Percentiles rank a stretch among this genome's conserved stretches.
Conservation (phyloP, 2,329 filamentous ascomycete species). For the Phoma sp. region DNA sequence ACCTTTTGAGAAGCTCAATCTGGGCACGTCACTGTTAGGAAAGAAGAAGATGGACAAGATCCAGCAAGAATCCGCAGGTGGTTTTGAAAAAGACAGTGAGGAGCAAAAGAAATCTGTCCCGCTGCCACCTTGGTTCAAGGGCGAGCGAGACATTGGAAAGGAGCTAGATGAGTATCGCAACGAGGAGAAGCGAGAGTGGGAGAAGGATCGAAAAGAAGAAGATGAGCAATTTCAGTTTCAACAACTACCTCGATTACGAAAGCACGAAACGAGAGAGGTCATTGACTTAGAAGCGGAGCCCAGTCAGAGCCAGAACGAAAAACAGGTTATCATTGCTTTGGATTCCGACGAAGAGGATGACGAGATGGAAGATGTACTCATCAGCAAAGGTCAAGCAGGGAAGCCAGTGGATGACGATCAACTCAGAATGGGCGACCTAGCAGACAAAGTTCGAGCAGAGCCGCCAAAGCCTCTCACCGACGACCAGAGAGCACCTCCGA, state of each 20-base stretch:
- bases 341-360: conserved; percentile 63
- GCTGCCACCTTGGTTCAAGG: conserved; percentile 77
- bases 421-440: conserved; percentile 53
- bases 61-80: conserved; percentile 66
- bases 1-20: conserved; percentile 82
- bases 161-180: conserved; percentile 64
- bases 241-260: conserved; percentile 64
- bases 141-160: conserved; percentile 56
- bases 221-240: conserved; percentile 69
- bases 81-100: conserved; percentile 65
- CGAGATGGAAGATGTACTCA: conserved; percentile 43
- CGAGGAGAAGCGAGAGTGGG: conserved; percentile 57
- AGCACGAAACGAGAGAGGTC: conserved; percentile 60
- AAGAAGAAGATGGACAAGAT: conserved; percentile 62
- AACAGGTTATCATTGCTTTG: conserved; percentile 69
- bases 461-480: conserved; percentile 45
- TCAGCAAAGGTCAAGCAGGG: conserved; percentile 30
- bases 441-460: conserved; percentile 52
- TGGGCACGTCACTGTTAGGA: conserved; percentile 67
- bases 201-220: conserved; percentile 64
- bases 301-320: conserved; percentile 53
- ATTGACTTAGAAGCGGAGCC: conserved; percentile 57
- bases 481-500: conserved; percentile 28
- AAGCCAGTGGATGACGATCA: conserved; percentile 37
- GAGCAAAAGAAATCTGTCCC: conserved; percentile 61